Evolutionary conservation across 2,329 filamentous ascomycete genomes (phyloP), one percentile per base, ranked within the genome.

Genomic region (Lachnellula subtilissima): DNA sequence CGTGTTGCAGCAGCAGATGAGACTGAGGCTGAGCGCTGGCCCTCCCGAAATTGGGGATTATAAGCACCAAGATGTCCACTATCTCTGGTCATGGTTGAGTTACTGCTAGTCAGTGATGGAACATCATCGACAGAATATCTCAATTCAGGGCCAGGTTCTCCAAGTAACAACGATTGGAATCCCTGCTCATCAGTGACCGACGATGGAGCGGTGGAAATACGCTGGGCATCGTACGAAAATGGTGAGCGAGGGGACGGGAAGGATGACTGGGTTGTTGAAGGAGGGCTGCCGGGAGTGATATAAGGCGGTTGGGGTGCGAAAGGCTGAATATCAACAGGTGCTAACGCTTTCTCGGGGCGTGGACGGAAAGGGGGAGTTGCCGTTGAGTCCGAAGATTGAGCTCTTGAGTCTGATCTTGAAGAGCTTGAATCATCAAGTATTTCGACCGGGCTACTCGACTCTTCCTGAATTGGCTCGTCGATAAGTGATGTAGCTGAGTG

Each of bases 201-300:
- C 1, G 88, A 92, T 5, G 87, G 84, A 2, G 88, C 85, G 1
- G 88, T 91, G 5, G 87, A 89, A 28, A 91, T 81, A 19, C 86
- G 81, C 52, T 88, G 85, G 1, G 82, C 82, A 60, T 92, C 88
- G 54, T 89, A 85, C 4, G 83, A 85, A 71, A 88, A 76, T 56
- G 85, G 77, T 57, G 86, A 81, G 52, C 87, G 82, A 0, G 88
- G 88, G 5, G 88, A 91, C 1, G 87, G 79, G 73, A 70, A 66
- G 4, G 67, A 66, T 11, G 68, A 69, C 80, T 67, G 84, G 76
- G 60, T 82, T 80, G 58, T 83, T 81, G 42, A 88, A 82, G 52
- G 86, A 84, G 8, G 87, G 85, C 70, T 86, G 85, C 60, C 82
- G 69, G n/a, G 82, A 79, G 32, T 75, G 23, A 61, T 74, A 47